A percentile compares a stretch with the other conserved stretches of the same genome.
Evolutionary conservation across 192 early-diverging fungal species (phyloP).

Genomic region (Phlyctochytrium planicorne): DNA sequence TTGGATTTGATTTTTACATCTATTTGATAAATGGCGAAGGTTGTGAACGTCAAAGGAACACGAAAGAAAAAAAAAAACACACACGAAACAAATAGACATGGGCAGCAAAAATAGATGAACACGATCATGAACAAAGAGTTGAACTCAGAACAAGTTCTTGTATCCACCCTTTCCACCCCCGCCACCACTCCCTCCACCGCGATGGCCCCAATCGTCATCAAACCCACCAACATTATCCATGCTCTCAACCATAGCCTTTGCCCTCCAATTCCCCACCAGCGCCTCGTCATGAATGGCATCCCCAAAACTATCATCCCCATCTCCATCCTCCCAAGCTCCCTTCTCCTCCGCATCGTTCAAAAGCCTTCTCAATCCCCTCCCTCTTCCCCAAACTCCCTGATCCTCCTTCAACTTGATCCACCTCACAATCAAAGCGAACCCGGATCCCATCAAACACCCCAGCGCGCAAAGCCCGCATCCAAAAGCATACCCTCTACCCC

Average conservation of each 20-base stretch:
- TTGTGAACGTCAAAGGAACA: too few species aligned
- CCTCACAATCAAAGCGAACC: slow-evolving; percentile 19
- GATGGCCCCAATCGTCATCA: background rate
- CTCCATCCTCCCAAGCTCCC: slow-evolving; percentile 6
- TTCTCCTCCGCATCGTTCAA: slow-evolving; percentile 38
- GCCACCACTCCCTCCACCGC: background rate
- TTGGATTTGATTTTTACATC: too few species aligned
- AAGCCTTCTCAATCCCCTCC: slow-evolving; percentile 31
- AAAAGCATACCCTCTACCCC: slow-evolving; percentile 7
- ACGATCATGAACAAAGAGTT: too few species aligned
- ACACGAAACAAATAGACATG: too few species aligned
- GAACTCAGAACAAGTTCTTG: slow-evolving; percentile 1
- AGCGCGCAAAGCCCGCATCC: slow-evolving; percentile 18
- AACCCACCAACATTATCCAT: background rate
- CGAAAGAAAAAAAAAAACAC: too few species aligned
- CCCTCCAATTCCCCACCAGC: background rate
- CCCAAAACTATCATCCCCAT: background rate
- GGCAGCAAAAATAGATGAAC: too few species aligned
- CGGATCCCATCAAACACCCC: slow-evolving; percentile 9
- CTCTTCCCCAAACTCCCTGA: slow-evolving; percentile 28
- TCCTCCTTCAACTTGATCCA: slow-evolving; percentile 31
- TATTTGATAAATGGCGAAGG: too few species aligned
- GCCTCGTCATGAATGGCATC: too few species aligned
- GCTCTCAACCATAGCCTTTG: background rate
- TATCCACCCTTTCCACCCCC: background rate